phyloP scores from a whole-genome alignment of 2,329 filamentous ascomycete species.

The Hirsutella thompsonii region DNA sequence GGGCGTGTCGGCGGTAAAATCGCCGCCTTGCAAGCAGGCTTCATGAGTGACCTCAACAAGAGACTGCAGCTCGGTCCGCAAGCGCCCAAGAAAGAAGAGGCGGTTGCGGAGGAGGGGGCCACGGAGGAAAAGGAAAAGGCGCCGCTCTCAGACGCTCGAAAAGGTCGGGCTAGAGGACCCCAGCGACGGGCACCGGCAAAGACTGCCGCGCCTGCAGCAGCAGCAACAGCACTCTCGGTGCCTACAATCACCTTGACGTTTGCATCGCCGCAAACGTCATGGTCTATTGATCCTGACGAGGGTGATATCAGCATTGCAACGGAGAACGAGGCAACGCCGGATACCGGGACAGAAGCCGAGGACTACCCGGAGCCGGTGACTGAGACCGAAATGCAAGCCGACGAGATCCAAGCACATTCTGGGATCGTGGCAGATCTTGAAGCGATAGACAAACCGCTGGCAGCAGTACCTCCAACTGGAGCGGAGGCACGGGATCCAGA shows the following conservation, averaged over 20 bases:
- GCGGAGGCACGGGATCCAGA: neutral
- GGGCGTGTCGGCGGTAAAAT: conserved; percentile 69
- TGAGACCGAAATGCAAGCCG: neutral
- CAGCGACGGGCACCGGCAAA: conserved; percentile 57
- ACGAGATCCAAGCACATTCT: neutral
- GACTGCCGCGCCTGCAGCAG: conserved; percentile 24
- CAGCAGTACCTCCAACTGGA: neutral
- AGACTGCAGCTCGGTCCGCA: conserved; percentile 79
- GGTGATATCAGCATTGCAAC: conserved; percentile 22
- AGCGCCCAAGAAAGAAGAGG: conserved; percentile 61
- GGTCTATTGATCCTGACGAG: conserved; percentile 38
- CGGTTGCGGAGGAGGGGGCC: conserved; percentile 39
- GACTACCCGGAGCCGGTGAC: neutral
- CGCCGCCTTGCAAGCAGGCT: conserved; percentile 77
- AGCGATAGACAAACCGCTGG: neutral
- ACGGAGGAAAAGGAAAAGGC: conserved; percentile 53
- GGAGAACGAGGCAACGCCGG: conserved; percentile 6
- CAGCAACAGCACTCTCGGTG: conserved; percentile 9
- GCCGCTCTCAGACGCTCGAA: conserved; percentile 79
- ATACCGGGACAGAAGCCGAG: conserved; percentile 3
- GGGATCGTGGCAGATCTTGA: neutral
- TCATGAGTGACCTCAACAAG: conserved; percentile 87
- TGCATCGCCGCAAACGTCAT: conserved; percentile 33
- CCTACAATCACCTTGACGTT: conserved; percentile 28
- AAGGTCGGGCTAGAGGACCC: conserved; percentile 79